Evolutionary conservation across 2,329 filamentous ascomycete species (phyloP).

Genomic region (Lachnellula hyalina): DNA sequence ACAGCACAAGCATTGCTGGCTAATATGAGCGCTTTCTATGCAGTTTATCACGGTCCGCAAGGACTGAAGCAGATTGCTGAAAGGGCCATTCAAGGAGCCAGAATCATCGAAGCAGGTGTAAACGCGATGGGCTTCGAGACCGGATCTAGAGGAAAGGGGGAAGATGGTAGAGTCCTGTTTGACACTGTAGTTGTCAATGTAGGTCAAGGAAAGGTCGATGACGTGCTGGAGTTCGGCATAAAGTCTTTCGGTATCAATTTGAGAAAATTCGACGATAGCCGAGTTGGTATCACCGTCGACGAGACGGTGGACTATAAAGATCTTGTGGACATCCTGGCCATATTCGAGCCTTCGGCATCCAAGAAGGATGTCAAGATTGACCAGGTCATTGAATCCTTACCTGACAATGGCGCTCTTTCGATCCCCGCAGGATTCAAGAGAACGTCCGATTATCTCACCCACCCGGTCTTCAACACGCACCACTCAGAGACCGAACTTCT

Average conservation of each 20-base stretch:
- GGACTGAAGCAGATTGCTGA: conserved; percentile 81
- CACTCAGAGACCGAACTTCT: conserved; percentile 94
- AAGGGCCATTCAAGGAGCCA: conserved; percentile 65
- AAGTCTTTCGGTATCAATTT: conserved; percentile 53
- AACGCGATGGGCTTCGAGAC: conserved; percentile 59
- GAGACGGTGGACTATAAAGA: conserved; percentile 60
- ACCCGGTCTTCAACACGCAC: conserved; percentile 91
- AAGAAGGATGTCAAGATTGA: conserved; percentile 28
- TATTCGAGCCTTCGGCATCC: conserved; percentile 39
- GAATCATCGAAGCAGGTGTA: conserved; percentile 62
- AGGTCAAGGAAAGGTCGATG: conserved; percentile 44
- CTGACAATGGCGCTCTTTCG: conserved; percentile 31
- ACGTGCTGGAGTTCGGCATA: conserved; percentile 47
- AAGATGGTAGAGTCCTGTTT: conserved; percentile 59
- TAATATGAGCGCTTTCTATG: conserved; percentile 95
- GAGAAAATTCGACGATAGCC: conserved; percentile 53
- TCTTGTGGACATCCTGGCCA: conserved; percentile 50
- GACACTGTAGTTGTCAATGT: conserved; percentile 72
- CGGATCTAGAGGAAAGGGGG: conserved; percentile 49
- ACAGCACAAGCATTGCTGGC: conserved; percentile 90
- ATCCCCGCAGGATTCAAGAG: conserved; percentile 61
- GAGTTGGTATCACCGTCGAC: conserved; percentile 71
- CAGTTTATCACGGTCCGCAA: conserved; percentile 83
- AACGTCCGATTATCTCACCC: conserved; percentile 71
- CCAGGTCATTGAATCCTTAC: conserved; percentile 40